Percentiles rank a stretch among this genome's conserved stretches.
Evolutionary conservation across 345 rosid species (phyloP).

Genomic region (Boechera retrofracta): DNA sequence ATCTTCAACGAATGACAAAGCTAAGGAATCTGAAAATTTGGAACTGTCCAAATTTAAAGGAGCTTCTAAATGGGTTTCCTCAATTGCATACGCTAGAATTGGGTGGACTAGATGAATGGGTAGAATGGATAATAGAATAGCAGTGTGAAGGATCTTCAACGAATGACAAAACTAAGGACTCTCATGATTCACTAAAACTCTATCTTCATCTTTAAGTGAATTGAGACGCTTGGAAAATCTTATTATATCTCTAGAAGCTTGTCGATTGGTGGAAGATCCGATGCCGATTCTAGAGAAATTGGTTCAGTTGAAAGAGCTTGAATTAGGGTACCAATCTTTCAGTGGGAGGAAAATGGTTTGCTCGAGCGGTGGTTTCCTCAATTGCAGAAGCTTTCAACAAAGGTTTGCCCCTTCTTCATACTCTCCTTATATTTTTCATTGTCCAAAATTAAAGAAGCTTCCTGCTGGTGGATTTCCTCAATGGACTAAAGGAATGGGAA

Average conservation of each 20-base stretch:
- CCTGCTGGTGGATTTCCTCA: no score
- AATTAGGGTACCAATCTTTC: slow-evolving; percentile 24
- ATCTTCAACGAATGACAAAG: no score
- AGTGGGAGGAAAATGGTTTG: slow-evolving; percentile 37
- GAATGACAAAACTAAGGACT: not conserved
- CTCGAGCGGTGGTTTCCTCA: slow-evolving; percentile 4
- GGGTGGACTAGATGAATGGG: no score
- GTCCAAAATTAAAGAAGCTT: no score
- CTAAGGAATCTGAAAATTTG: no score
- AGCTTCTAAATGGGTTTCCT: no score
- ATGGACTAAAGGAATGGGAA: not conserved
- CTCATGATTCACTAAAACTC: not conserved
- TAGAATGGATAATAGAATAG: no score
- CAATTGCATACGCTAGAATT: no score
- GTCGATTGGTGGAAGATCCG: slow-evolving; percentile 45
- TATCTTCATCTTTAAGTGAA: not conserved
- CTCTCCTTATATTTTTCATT: no score
- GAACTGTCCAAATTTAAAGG: no score
- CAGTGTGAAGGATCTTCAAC: not conserved
- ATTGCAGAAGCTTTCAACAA: not conserved
- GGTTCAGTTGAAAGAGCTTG: slow-evolving; percentile 28
- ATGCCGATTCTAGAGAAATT: slow-evolving; percentile 53
- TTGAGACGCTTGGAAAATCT: not conserved
- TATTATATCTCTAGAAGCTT: not conserved
- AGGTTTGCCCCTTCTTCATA: not conserved